These are phyloP conservation scores for Xylaria intraflava DNA, from an alignment of 495 filamentous ascomycete species.

Conservation along the genomic window DNA sequence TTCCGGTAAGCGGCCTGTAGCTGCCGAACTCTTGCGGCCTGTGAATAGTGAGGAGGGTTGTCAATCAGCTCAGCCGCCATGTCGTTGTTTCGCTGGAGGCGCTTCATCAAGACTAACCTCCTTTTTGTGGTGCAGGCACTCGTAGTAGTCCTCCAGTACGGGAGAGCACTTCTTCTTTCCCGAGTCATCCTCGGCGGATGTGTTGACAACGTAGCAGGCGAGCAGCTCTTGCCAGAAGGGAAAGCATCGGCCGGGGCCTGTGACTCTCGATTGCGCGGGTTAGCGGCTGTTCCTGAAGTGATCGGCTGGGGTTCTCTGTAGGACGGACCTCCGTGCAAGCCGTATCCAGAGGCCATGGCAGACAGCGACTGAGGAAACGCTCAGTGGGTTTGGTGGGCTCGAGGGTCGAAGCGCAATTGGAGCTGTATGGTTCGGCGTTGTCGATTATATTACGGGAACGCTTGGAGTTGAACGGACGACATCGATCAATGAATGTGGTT, in stretches of 20 bases:
- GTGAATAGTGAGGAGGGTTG: conserved; percentile 9
- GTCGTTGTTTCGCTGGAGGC: not conserved
- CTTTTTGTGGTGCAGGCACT: conserved; percentile 96
- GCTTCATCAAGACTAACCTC: conserved; percentile 56
- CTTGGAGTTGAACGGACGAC: conserved; percentile 8
- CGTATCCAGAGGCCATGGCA: conserved; percentile 16
- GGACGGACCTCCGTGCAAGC: conserved; percentile 50
- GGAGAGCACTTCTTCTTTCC: conserved; percentile 87
- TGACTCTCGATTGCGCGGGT: conserved; percentile 6
- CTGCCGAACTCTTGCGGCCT: conserved; percentile 70
- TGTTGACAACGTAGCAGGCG: conserved; percentile 83
- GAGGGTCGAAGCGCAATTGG: conserved; percentile 4
- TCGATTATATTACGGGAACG: not conserved
- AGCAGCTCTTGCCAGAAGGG: conserved; percentile 97
- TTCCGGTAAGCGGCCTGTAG: conserved; percentile 86
- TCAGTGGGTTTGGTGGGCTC: not conserved
- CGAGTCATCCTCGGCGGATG: conserved; percentile 60
- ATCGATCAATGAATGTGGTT: conserved; percentile 7
- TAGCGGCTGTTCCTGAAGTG: conserved; percentile 6
- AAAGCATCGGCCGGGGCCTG: conserved; percentile 89
- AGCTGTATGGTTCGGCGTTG: conserved; percentile 1
- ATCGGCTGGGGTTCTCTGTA: conserved; percentile 17
- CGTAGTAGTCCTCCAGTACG: conserved; percentile 93
- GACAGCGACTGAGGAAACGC: not conserved
- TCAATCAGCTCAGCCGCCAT: not conserved